Percentiles rank a stretch among this genome's conserved stretches.
Conservation (phyloP, 2,329 filamentous ascomycete species). For the Cytospora paraplurivora region DNA sequence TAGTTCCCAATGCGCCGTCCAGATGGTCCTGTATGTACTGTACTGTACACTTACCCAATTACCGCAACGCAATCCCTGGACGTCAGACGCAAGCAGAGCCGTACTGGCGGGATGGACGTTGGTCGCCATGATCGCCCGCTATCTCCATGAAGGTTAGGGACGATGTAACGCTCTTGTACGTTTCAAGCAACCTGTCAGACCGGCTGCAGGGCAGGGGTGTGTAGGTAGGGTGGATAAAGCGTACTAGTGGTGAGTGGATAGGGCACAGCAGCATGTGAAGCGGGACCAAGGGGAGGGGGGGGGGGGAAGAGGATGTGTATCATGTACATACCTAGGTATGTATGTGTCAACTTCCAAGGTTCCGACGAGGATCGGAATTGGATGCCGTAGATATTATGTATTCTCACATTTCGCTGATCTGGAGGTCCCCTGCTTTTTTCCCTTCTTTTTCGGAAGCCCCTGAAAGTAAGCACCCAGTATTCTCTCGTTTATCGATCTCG, state of each 20-base stretch:
- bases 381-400: too few relatives aligned
- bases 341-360: too few relatives aligned
- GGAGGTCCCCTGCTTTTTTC: neutral
- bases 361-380: conserved; percentile 11
- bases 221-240: neutral
- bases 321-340: too few relatives aligned
- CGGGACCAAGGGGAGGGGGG: too few relatives aligned
- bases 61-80: too few relatives aligned
- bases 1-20: too few relatives aligned
- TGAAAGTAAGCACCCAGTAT: too few relatives aligned
- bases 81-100: conserved; percentile 24
- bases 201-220: conserved; percentile 9
- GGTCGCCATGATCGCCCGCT: conserved; percentile 23
- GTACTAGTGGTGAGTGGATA: too few relatives aligned
- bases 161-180: conserved; percentile 21
- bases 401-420: neutral
- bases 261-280: too few relatives aligned
- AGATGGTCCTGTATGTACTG: too few relatives aligned
- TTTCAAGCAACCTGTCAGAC: conserved; percentile 16
- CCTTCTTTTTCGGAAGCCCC: neutral
- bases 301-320: neutral
- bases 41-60: too few relatives aligned
- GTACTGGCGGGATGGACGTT: conserved; percentile 22
- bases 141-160: conserved; percentile 8
- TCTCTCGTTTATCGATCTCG: too few relatives aligned